A percentile compares a stretch with the other conserved stretches of the same genome.
phyloP scores from a whole-genome alignment of 2,329 filamentous ascomycete species.

The Colletotrichum tropicicola region DNA sequence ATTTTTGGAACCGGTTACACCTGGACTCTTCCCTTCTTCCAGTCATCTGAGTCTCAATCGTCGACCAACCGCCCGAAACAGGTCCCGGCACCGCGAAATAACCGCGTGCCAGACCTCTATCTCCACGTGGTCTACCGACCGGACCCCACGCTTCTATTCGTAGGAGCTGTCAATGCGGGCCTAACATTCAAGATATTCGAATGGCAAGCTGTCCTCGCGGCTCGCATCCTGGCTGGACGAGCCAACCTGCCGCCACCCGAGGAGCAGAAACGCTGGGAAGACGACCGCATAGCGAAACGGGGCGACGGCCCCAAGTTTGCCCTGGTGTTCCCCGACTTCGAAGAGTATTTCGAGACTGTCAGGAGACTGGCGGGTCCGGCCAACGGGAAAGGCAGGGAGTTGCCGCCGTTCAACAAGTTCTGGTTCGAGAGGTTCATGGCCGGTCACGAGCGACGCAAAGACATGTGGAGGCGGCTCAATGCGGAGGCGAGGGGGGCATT shows the following conservation, averaged over 20 bases:
- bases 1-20: slow-evolving; percentile 75
- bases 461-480: slow-evolving; percentile 66
- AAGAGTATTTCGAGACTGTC: slow-evolving; percentile 69
- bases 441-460: slow-evolving; percentile 63
- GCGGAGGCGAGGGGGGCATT: slow-evolving; percentile 26
- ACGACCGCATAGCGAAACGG: slow-evolving; percentile 57
- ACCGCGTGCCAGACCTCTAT: slow-evolving; percentile 64
- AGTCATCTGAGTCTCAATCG: slow-evolving; percentile 50
- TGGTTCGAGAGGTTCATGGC: slow-evolving; percentile 62
- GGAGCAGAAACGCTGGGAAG: slow-evolving; percentile 66
- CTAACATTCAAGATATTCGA: slow-evolving; percentile 76
- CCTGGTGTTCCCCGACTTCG: slow-evolving; percentile 68
- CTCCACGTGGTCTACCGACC: slow-evolving; percentile 64
- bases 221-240: slow-evolving; percentile 64
- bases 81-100: slow-evolving; percentile 50
- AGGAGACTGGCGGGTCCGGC: slow-evolving; percentile 58
- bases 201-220: slow-evolving; percentile 72
- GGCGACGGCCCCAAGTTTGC: slow-evolving; percentile 68
- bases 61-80: slow-evolving; percentile 29
- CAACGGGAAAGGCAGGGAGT: slow-evolving; percentile 50
- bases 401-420: slow-evolving; percentile 53
- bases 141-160: slow-evolving; percentile 64
- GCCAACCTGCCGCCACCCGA: slow-evolving; percentile 52
- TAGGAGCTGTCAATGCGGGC: slow-evolving; percentile 65
- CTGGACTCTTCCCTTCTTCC: slow-evolving; percentile 71